Evolutionary conservation across 192 early-diverging fungal genomes (phyloP), one percentile per base, ranked within the genome.

Genomic region (Umbelopsis vinacea): DNA sequence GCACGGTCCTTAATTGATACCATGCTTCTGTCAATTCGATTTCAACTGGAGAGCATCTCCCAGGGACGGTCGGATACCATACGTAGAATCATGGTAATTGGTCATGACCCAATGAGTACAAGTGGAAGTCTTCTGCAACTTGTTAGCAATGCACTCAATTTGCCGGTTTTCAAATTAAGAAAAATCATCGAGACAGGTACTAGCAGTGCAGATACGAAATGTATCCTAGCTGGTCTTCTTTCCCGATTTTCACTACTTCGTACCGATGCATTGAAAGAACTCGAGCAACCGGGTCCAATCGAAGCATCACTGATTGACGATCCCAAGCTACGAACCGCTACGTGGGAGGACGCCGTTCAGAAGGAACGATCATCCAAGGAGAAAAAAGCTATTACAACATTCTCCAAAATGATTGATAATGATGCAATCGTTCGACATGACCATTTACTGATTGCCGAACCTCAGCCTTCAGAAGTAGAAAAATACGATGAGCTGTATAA

Each of bases 1-100:
- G 33, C 26, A 63, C 26, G 57, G 35, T 29, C 57, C 12, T 63
- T 63, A 14, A 35, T 63, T 63, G 57, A 63, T 33, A 63, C 57
- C 33, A 35, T 37, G 33, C 14, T 63, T 0, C 26, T 63, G 57
- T 29, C 57, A 35, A 29, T 63, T 6, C 57, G 57, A 12, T 19
- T 17, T 37, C 57, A 63, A 63, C 33, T 63, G 57, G 24, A 37
- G 5, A 17, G 6, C n/a, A 37, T 29, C 10, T 7, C 29, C 1
- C 26, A 17, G 12, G 48, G 48, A 50, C 4, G n/a, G 5, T 17
- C 48, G 3, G n/a, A 6, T 3, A 14, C 6, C 17, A 63, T 35
- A 4, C 8, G 6, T 38, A 22, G 57, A 12, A 63, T 63, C 15
- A 14, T 63, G 19, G 57, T 63, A 0, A 17, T 37, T 0, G 57